These are phyloP conservation scores for Afroboletus lepidellus DNA, from an alignment of 1,284 basidiomycete genomes.

Conservation along the genomic window DNA sequence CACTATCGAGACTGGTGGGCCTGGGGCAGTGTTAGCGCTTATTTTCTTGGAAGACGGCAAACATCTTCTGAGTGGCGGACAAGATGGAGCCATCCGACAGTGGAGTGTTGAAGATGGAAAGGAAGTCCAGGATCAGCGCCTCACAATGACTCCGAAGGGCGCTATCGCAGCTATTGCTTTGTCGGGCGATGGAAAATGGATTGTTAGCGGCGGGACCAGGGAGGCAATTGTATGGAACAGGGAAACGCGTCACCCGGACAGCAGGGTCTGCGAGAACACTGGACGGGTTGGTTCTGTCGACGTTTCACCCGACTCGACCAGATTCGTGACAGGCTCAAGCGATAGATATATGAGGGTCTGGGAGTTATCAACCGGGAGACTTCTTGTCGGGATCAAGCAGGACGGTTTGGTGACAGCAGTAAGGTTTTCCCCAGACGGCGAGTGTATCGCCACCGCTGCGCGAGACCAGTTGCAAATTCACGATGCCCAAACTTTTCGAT, in stretches of 20 bases:
- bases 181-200: background rate
- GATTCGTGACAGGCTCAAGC: background rate
- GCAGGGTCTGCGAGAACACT: background rate
- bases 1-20: background rate
- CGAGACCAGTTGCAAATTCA: background rate
- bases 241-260: background rate
- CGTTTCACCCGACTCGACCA: background rate
- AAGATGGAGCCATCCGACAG: background rate
- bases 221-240: background rate
- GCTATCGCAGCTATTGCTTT: background rate
- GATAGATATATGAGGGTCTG: background rate
- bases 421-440: background rate
- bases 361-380: background rate
- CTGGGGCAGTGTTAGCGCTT: background rate
- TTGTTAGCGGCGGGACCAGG: background rate
- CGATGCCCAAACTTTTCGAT: background rate
- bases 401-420: background rate
- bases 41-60: constrained; percentile 1
- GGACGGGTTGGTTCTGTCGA: background rate
- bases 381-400: background rate
- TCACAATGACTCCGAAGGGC: background rate
- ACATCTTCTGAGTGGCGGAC: constrained; percentile 3
- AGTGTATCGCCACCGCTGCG: background rate
- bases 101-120: background rate
- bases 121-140: background rate